Percentiles rank a stretch among this genome's conserved stretches.
Conservation (phyloP, 805 yeast species). For the Candida argentea region DNA sequence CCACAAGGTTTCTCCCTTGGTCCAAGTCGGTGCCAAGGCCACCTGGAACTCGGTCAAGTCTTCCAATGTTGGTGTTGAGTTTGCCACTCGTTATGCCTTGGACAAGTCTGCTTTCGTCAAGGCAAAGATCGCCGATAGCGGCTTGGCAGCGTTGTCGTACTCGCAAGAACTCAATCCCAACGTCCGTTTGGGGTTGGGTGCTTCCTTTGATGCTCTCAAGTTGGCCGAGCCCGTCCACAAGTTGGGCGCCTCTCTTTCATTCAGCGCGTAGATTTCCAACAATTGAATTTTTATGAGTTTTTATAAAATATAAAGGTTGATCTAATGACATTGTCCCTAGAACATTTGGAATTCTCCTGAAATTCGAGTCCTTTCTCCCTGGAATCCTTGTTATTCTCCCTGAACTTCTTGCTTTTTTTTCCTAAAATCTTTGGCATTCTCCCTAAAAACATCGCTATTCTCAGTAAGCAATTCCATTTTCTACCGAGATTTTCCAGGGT, state of each 20-base stretch:
- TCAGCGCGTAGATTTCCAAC: constrained; percentile 64
- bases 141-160: constrained; percentile 88
- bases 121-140: constrained; percentile 95
- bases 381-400: too few species aligned
- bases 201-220: constrained; percentile 91
- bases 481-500: too few species aligned
- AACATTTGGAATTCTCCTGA: too few species aligned
- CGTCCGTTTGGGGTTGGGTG: constrained; percentile 94
- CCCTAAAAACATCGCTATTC: too few species aligned
- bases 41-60: constrained; percentile 83
- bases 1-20: constrained; percentile 85
- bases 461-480: too few species aligned
- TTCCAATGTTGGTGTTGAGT: constrained; percentile 83
- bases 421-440: too few species aligned
- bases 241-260: constrained; percentile 90
- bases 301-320: too few species aligned
- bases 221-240: constrained; percentile 96
- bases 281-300: too few species aligned
- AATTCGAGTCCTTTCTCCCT: too few species aligned
- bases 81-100: constrained; percentile 89
- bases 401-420: background rate
- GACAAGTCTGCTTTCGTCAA: constrained; percentile 85
- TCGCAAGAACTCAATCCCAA: constrained; percentile 93
- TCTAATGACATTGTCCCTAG: too few species aligned
- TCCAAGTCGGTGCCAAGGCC: constrained; percentile 98